phyloP scores from a whole-genome alignment of 108 stramenopile genomes.

The Epithemia pelagica region DNA sequence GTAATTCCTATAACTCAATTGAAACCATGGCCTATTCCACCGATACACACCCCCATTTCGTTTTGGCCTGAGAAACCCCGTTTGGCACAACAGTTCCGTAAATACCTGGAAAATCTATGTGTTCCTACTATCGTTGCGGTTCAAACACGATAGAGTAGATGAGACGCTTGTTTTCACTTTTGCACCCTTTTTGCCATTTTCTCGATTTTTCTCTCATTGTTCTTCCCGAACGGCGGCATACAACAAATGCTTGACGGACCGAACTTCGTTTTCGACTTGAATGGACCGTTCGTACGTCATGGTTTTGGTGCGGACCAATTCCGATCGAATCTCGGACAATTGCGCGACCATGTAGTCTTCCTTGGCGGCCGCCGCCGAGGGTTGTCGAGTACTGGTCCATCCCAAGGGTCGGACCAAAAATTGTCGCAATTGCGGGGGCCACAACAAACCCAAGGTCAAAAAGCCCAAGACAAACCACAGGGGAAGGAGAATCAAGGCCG shows the following conservation, averaged over 20 bases:
- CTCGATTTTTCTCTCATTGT: too few relatives aligned
- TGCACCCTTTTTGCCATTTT: too few relatives aligned
- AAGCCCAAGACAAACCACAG: slow-evolving; percentile 60
- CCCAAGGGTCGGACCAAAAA: slow-evolving; percentile 28
- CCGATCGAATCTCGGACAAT: not conserved
- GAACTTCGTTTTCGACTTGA: slow-evolving; percentile 1
- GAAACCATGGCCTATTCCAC: too few relatives aligned
- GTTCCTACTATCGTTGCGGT: too few relatives aligned
- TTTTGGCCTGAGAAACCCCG: too few relatives aligned
- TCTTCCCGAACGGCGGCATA: not conserved
- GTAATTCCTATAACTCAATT: too few relatives aligned
- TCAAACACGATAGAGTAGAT: too few relatives aligned
- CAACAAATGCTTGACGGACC: not conserved
- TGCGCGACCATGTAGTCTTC: not conserved
- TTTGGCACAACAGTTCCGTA: too few relatives aligned
- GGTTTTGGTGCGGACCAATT: not conserved
- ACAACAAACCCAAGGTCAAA: slow-evolving; percentile 51
- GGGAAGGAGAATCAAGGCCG: slow-evolving; percentile 43
- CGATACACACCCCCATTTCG: too few relatives aligned
- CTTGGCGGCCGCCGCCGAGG: not conserved
- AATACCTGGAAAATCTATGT: too few relatives aligned
- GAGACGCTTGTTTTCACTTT: too few relatives aligned
- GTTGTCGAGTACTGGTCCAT: not conserved
- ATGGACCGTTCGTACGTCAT: slow-evolving; percentile 4
- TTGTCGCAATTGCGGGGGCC: slow-evolving; percentile 69